Evolutionary conservation across 1,284 basidiomycete genomes (phyloP), one percentile per base, ranked within the genome.

Genomic region (Athelia psychrophila): DNA sequence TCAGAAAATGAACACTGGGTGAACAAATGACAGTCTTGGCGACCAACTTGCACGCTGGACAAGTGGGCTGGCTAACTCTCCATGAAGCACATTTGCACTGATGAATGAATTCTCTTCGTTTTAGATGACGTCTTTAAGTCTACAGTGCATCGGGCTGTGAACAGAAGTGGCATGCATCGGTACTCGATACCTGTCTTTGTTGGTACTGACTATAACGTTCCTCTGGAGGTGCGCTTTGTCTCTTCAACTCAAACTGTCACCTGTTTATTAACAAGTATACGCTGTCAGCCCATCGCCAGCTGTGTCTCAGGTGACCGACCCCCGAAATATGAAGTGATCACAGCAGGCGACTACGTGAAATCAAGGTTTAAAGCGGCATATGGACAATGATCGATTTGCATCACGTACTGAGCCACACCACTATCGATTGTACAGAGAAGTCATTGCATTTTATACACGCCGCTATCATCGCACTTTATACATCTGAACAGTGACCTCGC

Each of bases 21-120:
- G n/a, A n/a, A n/a, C 46, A 30, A 5, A 30, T 33, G 36, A 16
- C 47, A 87, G 84, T 63, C 77, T 91, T 40, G 89, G 86, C 12
- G 89, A 92, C 62, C 85, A 90, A 63, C 77, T 91, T 50, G 83
- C 86, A 15, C 72, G 87, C 27, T 88, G 88, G 84, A 90, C 88
- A 23, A 91, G 87, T 88, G 60, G 44, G 81, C 33, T 45, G 15
- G n/a, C 36, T 32, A 19, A 9, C 13, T 16, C 22, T 32, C 48
- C 18, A 44, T 10, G 16, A 5, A 15, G 12, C 24, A 51, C 12
- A 35, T 45, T 47, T 23, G 49, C 13, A 19, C 54, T 36, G 19
- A 3, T 32, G 32, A 12, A 42, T 32, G 27, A 30, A 5, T 6
- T 49, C 38, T 49, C 38, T 48, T 25, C 48, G 45, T 25, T 49